Base-by-base conservation (phyloP, 164 flowering plant species). In the Saururus chinensis region DNA sequence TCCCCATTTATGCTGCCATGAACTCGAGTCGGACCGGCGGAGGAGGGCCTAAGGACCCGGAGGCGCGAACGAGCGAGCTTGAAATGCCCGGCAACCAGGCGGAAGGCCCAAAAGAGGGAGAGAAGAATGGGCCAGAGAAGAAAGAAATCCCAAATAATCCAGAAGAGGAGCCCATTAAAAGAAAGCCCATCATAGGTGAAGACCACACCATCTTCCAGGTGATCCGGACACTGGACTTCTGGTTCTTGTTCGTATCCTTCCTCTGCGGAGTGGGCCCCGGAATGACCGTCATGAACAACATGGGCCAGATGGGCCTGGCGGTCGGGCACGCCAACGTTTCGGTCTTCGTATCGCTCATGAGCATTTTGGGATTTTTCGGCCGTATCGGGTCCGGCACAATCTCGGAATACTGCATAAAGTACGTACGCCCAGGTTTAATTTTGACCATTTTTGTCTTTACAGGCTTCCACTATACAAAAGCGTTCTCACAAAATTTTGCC, bases 241-340 rank as follows among this genome's bases (percentile, higher is more conserved):
- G 98, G 98, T 58, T 87, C 4, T 60, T 91, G 72, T 91, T 91
- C 61, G 69, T 75, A 19, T 83, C 96, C 63, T 91, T 91, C 69
- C 75, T 91, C 9, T 88, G 92, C 40, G 96, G 98, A 10, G 98
- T 91, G 19, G 96, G 98, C 4, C 83, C 98, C 1, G 98, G 98
- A 12, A 61, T 91, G 77, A 78, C 93, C 0, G 98, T 88, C 63
- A 82, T 83, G 87, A 91, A 91, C 67, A 91, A 91, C 51, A 70
- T 88, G 89, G 96, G 92, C 0, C 98, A 91, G 75, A 91, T 91
- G 64, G 98, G 96, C 0, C 55, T 79, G 52, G 92, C 98, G 0
- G 84, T 91, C 19, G 96, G 98, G 7, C 82, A 87, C 67, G 63
- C 64, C 17, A 92, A 91, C 56, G 98, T 91, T 0, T 88, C 96